phyloP scores from a whole-genome alignment of 768 basidiomycete genomes.

The Lentinula boryana region DNA sequence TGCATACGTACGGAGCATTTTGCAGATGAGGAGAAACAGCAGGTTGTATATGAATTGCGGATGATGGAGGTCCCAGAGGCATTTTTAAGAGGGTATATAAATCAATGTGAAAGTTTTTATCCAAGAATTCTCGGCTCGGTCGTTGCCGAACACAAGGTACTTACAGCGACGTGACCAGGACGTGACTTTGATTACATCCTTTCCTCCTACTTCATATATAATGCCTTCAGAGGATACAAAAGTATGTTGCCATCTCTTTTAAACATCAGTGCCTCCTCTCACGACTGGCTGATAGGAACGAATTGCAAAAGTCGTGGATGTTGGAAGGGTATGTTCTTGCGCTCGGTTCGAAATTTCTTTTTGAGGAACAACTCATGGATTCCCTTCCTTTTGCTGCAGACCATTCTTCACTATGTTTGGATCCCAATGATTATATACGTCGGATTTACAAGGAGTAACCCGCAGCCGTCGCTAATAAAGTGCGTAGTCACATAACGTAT shows the following conservation, averaged over 20 bases:
- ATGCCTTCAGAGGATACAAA: slow-evolving; percentile 94
- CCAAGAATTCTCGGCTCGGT: slow-evolving; percentile 23
- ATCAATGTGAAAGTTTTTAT: background rate
- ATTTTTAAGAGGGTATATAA: slow-evolving; percentile 23
- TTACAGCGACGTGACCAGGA: too few species aligned
- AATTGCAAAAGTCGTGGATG: slow-evolving; percentile 73
- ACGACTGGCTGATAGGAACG: slow-evolving; percentile 50
- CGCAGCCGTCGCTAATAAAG: slow-evolving; percentile 95
- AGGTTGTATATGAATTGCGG: slow-evolving; percentile 42
- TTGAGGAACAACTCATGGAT: background rate
- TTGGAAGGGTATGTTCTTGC: slow-evolving; percentile 62
- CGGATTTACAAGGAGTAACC: slow-evolving; percentile 88
- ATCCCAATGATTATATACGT: slow-evolving; percentile 96
- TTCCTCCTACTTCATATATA: slow-evolving; percentile 8
- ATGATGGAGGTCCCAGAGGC: slow-evolving; percentile 44
- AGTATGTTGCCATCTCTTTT: slow-evolving; percentile 31
- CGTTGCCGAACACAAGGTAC: slow-evolving; percentile 23
- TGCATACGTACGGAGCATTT: slow-evolving; percentile 30
- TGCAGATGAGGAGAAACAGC: slow-evolving; percentile 22
- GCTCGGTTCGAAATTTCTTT: background rate
- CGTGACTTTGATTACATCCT: too few species aligned
- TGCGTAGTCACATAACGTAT: slow-evolving; percentile 34
- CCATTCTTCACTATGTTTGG: slow-evolving; percentile 90
- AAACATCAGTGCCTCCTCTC: background rate
- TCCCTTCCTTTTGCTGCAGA: slow-evolving; percentile 36